A percentile compares a stretch with the other conserved stretches of the same genome.
phyloP scores from a whole-genome alignment of 2,329 filamentous ascomycete genomes.

The Cordyceps militaris region DNA sequence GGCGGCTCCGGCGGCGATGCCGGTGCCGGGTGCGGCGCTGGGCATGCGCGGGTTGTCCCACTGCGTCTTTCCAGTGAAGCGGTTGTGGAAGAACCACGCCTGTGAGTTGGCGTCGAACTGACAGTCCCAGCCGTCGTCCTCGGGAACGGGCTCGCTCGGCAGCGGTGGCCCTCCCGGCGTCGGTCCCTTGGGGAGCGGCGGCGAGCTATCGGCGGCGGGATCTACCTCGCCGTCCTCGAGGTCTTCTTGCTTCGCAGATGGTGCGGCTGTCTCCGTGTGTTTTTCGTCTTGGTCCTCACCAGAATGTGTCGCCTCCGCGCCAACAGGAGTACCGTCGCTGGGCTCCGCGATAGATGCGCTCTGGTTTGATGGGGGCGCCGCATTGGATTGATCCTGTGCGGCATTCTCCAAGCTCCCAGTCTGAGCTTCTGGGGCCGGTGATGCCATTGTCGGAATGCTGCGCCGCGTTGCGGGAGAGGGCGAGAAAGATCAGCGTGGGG shows the following conservation, averaged over 20 bases:
- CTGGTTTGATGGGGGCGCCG: background rate
- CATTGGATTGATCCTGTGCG: background rate
- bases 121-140: constrained; percentile 72
- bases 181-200: constrained; percentile 32
- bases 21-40: constrained; percentile 23
- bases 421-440: background rate
- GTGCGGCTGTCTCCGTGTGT: background rate
- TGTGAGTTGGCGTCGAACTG: constrained; percentile 65
- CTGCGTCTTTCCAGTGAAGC: constrained; percentile 65
- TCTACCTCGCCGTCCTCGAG: constrained; percentile 21
- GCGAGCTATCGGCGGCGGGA: constrained; percentile 19
- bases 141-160: constrained; percentile 42
- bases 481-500: background rate
- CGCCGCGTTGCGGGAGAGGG: background rate
- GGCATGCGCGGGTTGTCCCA: constrained; percentile 82
- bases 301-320: background rate
- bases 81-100: constrained; percentile 80
- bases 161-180: constrained; percentile 25
- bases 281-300: background rate
- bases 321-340: background rate
- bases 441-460: background rate
- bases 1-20: background rate
- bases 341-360: background rate
- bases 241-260: background rate
- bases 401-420: too few relatives aligned